phyloP scores from a whole-genome alignment of 345 rosid genomes.

The Cardamine resedifolia region DNA sequence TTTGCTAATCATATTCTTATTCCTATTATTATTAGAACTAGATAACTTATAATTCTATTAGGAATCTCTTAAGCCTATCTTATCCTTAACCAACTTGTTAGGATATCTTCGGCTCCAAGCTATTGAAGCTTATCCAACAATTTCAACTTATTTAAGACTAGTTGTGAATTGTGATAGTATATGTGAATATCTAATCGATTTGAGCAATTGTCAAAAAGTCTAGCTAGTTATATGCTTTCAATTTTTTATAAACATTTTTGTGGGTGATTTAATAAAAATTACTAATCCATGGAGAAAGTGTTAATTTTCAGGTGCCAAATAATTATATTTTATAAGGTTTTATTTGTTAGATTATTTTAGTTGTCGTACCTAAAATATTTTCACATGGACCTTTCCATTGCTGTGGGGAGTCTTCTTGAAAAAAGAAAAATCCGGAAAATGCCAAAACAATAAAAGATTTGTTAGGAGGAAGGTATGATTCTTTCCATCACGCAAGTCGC shows the following conservation, averaged over 20 bases:
- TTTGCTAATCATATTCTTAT: too few species aligned
- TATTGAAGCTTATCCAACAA: too few species aligned
- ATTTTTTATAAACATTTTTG: background rate
- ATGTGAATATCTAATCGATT: background rate
- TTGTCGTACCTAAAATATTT: conserved; percentile 8
- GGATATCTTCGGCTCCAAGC: too few species aligned
- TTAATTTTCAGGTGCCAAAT: conserved; percentile 13
- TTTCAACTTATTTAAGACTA: too few species aligned
- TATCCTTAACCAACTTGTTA: too few species aligned
- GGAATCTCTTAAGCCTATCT: too few species aligned
- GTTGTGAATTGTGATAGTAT: background rate
- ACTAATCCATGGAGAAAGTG: background rate
- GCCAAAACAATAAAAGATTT: conserved; percentile 35
- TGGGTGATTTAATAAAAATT: background rate
- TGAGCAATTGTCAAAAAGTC: background rate
- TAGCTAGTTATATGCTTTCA: conserved; percentile 3
- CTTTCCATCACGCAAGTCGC: conserved; percentile 26
- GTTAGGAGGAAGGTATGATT: conserved; percentile 41
- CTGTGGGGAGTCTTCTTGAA: conserved; percentile 22
- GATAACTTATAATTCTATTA: too few species aligned
- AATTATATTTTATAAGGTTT: background rate
- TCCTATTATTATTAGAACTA: too few species aligned
- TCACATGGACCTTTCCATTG: conserved; percentile 39
- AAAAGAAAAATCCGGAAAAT: conserved; percentile 17
- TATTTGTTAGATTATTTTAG: conserved; percentile 1